These are phyloP conservation scores for Boletus rubescentipes DNA, from an alignment of 768 basidiomycete species.

Conservation along the genomic window DNA sequence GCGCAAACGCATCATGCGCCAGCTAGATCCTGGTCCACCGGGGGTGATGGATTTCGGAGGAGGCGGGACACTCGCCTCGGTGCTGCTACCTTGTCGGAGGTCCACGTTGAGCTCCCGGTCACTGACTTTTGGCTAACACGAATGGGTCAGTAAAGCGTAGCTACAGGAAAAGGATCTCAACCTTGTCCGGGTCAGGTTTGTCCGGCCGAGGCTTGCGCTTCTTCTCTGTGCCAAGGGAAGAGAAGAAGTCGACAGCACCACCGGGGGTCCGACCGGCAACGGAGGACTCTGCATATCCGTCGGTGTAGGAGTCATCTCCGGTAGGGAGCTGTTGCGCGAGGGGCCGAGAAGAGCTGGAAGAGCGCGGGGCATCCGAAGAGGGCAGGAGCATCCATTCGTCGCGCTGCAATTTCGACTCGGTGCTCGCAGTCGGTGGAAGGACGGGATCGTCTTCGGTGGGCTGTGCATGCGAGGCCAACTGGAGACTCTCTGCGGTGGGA, in stretches of 20 bases:
- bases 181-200: constrained; percentile 71
- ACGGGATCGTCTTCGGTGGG: constrained; percentile 42
- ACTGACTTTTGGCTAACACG: constrained; percentile 55
- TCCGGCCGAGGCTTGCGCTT: constrained; percentile 62
- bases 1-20: constrained; percentile 97
- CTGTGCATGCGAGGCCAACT: constrained; percentile 60
- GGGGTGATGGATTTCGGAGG: constrained; percentile 58
- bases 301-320: constrained; percentile 55
- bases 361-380: constrained; percentile 22
- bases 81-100: constrained; percentile 44
- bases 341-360: constrained; percentile 33
- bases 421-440: constrained; percentile 44
- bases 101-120: constrained; percentile 62
- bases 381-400: constrained; percentile 91
- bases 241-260: constrained; percentile 86
- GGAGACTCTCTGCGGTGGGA: constrained; percentile 71
- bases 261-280: constrained; percentile 45
- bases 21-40: constrained; percentile 90
- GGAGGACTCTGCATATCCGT: constrained; percentile 60
- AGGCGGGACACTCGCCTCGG: constrained; percentile 38
- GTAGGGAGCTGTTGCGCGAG: constrained; percentile 26
- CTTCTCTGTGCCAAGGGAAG: constrained; percentile 77
- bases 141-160: constrained; percentile 5
- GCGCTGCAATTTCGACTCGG: constrained; percentile 56
- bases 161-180: constrained; percentile 22